Conservation (phyloP, 2,329 filamentous ascomycete species). For the Teratosphaeria epicoccoides region DNA sequence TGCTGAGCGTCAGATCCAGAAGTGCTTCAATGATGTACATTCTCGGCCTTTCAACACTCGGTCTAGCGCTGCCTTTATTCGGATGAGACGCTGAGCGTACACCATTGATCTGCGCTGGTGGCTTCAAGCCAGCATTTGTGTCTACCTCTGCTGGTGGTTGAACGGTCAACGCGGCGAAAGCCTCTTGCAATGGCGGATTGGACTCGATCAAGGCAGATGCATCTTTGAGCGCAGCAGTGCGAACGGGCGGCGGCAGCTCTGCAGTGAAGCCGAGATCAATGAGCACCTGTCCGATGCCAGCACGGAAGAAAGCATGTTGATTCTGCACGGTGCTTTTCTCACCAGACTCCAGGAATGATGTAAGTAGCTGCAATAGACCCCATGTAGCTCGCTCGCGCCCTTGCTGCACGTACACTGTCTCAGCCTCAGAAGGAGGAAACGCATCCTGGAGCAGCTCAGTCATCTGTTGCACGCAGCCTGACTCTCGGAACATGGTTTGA, state of each 20-base stretch:
- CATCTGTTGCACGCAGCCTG: conserved; percentile 66
- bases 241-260: conserved; percentile 62
- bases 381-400: conserved; percentile 82
- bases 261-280: conserved; percentile 73
- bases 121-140: conserved; percentile 7
- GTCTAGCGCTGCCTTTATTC: conserved; percentile 16
- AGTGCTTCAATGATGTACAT: conserved; percentile 90
- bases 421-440: conserved; percentile 35
- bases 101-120: conserved; percentile 18
- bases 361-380: conserved; percentile 74
- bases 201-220: conserved; percentile 82
- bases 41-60: conserved; percentile 27
- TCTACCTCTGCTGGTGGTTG: conserved; percentile 22
- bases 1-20: conserved; percentile 66
- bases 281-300: conserved; percentile 67
- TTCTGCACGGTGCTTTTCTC: conserved; percentile 72
- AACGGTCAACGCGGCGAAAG: conserved; percentile 79
- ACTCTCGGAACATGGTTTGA: conserved; percentile 87
- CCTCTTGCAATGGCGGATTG: conserved; percentile 71
- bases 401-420: conserved; percentile 30
- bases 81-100: conserved; percentile 13
- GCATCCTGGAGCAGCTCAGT: conserved; percentile 50
- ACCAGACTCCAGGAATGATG: conserved; percentile 75
- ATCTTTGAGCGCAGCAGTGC: conserved; percentile 72
- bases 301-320: conserved; percentile 74